Base-by-base conservation (phyloP, 2,329 filamentous ascomycete genomes). In the Alternaria viburni region DNA sequence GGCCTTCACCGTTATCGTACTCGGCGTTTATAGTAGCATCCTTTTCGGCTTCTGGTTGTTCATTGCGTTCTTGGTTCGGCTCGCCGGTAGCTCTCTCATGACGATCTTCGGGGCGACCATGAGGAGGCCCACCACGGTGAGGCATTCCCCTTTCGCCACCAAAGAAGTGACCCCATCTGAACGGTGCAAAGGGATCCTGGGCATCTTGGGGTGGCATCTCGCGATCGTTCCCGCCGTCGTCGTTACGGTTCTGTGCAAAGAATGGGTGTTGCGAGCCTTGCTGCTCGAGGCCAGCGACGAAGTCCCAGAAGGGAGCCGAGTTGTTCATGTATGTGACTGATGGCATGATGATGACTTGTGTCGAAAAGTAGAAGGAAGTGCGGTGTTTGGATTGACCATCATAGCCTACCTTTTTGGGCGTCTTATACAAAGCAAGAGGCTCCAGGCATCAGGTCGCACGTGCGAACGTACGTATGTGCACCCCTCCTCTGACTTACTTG, bases 221-320 rank as follows among this genome's bases (percentile, higher is more conserved):
- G 54, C 64, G 70, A 45, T 73, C 69, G 32, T 73, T 55, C 25
- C 70, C 70, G 58, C 67, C 68, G 13, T 75, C 66, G 21, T 72
- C 68, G 57, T 73, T 73, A 54, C 71, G 75, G 55, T 79, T 75
- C 65, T 76, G 77, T 52, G 75, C 73, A 65, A 83, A 84, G 75
- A 83, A 81, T 25, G 84, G 82, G 69, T 85, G 81, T 23, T 80
- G 74, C 32, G 71, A 63, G 57, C 79, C 81, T 74, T 81, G 77
- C 57, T 83, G 78, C 67, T 87, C 85, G 12, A 88, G 79, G 64
- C 77, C 80, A 56, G 83, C 81, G 57, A 87, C 69, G 63, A 85
- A 86, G 74, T 88, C 85, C 86, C 86, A 87, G 73, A 88, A 86
- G 55, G 85, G 83, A 69, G 83, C 81, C 5, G 81, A 81, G 59